Conservation (phyloP, 1,284 basidiomycete genomes). For the Earliella scabrosa region DNA sequence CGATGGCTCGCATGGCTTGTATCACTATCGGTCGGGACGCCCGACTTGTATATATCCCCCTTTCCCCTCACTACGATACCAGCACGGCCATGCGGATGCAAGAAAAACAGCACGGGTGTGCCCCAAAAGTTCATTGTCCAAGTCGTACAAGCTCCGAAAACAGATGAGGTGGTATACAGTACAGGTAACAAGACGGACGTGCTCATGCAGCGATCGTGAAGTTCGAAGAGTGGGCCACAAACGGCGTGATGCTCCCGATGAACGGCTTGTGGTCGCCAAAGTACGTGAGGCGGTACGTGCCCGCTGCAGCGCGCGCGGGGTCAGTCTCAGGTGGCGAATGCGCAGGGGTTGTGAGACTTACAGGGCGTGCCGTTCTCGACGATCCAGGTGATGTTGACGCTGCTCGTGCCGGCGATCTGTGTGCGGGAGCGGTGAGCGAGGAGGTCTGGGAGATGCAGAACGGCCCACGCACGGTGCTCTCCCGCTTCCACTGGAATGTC, state of each 20-base stretch:
- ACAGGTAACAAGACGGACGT: not conserved
- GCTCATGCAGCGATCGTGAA: slow-evolving; percentile 46
- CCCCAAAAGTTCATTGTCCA: too few relatives aligned
- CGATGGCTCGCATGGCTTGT: not conserved
- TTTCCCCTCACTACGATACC: too few relatives aligned
- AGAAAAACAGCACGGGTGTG: too few relatives aligned
- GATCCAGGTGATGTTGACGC: slow-evolving; percentile 69
- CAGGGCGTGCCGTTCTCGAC: slow-evolving; percentile 66
- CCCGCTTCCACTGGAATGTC: slow-evolving; percentile 68
- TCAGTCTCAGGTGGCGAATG: too few relatives aligned
- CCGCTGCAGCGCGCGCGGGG: slow-evolving; percentile 42
- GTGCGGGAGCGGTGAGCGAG: not conserved
- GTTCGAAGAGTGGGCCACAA: slow-evolving; percentile 62
- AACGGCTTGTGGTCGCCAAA: slow-evolving; percentile 76
- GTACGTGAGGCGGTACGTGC: slow-evolving; percentile 74
- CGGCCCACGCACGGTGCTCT: slow-evolving; percentile 47
- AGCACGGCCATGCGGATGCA: too few relatives aligned
- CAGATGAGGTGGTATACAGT: not conserved
- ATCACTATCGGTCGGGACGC: not conserved
- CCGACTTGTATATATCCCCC: not conserved
- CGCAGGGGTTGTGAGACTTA: too few relatives aligned
- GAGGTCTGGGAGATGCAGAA: too few relatives aligned
- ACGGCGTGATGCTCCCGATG: slow-evolving; percentile 61
- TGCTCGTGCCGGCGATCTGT: slow-evolving; percentile 64
- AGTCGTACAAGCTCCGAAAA: not conserved